Evolutionary conservation across 257 asterid genomes (phyloP).

Genomic region (Solanum neorickii): DNA sequence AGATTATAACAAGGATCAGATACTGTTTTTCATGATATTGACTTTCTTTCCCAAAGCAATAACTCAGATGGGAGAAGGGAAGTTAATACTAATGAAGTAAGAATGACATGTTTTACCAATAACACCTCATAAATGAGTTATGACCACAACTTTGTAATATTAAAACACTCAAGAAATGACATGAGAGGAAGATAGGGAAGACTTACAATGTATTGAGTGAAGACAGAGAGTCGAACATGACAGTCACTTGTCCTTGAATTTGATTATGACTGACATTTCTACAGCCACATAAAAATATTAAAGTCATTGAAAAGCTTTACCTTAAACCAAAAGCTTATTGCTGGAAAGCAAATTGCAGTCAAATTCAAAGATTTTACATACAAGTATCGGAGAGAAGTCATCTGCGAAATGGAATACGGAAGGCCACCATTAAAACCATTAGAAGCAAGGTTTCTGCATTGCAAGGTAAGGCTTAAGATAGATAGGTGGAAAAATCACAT

Average conservation of each 20-base stretch:
- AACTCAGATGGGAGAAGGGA: neutral
- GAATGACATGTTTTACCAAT: neutral
- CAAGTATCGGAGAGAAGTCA: conserved; percentile 65
- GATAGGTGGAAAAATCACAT: neutral
- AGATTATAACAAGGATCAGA: neutral
- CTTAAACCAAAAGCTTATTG: neutral
- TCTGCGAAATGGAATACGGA: conserved; percentile 65
- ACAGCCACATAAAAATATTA: conserved; percentile 15
- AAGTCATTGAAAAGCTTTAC: neutral
- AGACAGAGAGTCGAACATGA: conserved; percentile 38
- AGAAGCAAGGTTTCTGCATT: conserved; percentile 68
- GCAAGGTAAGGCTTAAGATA: neutral
- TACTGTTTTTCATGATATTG: neutral
- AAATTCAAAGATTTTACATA: conserved; percentile 26
- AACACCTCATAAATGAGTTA: neutral
- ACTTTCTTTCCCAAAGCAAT: neutral
- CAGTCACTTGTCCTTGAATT: conserved; percentile 48
- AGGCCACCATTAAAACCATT: conserved; percentile 51
- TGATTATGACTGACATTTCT: conserved; percentile 73
- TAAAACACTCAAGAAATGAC: neutral
- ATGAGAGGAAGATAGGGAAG: conserved; percentile 4
- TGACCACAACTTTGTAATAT: neutral
- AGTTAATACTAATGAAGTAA: neutral
- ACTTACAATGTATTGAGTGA: conserved; percentile 70
- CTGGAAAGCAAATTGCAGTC: neutral